phyloP scores from a whole-genome alignment of 192 early-diverging fungal species.

The Coemansia sp. region DNA sequence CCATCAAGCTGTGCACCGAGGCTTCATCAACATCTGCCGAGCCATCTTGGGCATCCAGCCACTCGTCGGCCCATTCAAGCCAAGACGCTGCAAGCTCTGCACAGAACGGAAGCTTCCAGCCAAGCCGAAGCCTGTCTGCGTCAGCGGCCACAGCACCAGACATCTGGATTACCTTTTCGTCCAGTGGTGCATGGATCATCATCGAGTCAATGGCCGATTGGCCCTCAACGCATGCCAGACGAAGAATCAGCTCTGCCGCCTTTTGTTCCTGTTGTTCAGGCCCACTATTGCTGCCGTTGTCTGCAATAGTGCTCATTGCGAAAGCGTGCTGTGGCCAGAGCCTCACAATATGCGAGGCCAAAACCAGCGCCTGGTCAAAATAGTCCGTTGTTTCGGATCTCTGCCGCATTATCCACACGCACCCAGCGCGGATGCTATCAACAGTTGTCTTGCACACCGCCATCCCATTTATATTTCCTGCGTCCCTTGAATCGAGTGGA shows the following conservation, averaged over 20 bases:
- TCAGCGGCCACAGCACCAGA: background rate
- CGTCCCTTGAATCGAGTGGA: slow-evolving; percentile 25
- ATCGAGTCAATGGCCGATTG: slow-evolving; percentile 41
- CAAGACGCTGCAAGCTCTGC: slow-evolving; percentile 38
- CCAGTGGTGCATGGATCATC: slow-evolving; percentile 31
- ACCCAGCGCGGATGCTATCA: slow-evolving; percentile 22
- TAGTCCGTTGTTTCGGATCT: slow-evolving; percentile 25
- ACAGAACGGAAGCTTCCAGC: slow-evolving; percentile 49
- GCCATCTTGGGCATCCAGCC: slow-evolving; percentile 35
- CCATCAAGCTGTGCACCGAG: slow-evolving; percentile 28
- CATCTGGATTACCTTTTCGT: background rate
- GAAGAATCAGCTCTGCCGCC: slow-evolving; percentile 27
- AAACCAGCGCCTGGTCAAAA: slow-evolving; percentile 39
- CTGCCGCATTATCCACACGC: slow-evolving; percentile 31
- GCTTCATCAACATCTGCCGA: slow-evolving; percentile 17
- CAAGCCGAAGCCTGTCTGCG: slow-evolving; percentile 16
- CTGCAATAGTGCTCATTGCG: background rate
- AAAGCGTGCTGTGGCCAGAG: slow-evolving; percentile 38
- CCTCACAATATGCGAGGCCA: slow-evolving; percentile 38
- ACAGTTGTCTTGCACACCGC: slow-evolving; percentile 9
- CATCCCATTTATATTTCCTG: background rate
- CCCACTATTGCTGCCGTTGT: background rate
- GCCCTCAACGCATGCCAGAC: slow-evolving; percentile 42
- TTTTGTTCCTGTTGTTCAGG: background rate
- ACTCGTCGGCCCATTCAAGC: slow-evolving; percentile 39